Percentiles rank a stretch among this genome's conserved stretches.
Evolutionary conservation across 495 filamentous ascomycete genomes (phyloP).

Genomic region (Zalerion maritima): DNA sequence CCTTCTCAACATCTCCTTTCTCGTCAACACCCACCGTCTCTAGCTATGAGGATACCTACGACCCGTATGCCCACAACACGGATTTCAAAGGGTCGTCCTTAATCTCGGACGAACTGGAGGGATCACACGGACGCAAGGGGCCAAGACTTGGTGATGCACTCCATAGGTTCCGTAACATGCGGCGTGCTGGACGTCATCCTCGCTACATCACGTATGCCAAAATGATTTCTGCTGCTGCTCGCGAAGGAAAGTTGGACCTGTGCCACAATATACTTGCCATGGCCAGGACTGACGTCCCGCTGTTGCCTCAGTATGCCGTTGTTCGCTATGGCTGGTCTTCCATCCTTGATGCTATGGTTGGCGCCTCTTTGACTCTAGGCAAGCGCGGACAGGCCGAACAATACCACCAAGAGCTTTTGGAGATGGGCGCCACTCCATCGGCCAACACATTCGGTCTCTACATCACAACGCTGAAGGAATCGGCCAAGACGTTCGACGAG

Average conservation of each 20-base stretch:
- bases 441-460: constrained; percentile 97
- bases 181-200: constrained; percentile 78
- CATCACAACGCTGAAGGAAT: constrained; percentile 94
- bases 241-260: constrained; percentile 60
- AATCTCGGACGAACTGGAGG: constrained; percentile 78
- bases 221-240: constrained; percentile 79
- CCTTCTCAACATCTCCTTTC: constrained; percentile 21
- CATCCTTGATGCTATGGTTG: constrained; percentile 92
- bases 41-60: constrained; percentile 60
- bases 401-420: constrained; percentile 79
- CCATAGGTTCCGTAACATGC: constrained; percentile 76
- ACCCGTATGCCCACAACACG: constrained; percentile 77
- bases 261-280: constrained; percentile 77
- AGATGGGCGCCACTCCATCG: constrained; percentile 77
- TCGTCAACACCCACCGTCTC: constrained; percentile 22
- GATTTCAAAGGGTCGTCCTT: constrained; percentile 84
- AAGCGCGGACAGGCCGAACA: constrained; percentile 62
- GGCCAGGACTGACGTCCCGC: constrained; percentile 75
- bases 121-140: constrained; percentile 48
- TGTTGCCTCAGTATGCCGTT: constrained; percentile 61
- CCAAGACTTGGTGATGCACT: constrained; percentile 69
- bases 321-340: constrained; percentile 90
- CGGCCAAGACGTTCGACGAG: constrained; percentile 93
- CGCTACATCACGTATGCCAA: constrained; percentile 93
- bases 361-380: constrained; percentile 74